Percentiles rank a stretch among this genome's conserved stretches.
Evolutionary conservation across 2,329 filamentous ascomycete genomes (phyloP).

Genomic region (Xylaria sp.): DNA sequence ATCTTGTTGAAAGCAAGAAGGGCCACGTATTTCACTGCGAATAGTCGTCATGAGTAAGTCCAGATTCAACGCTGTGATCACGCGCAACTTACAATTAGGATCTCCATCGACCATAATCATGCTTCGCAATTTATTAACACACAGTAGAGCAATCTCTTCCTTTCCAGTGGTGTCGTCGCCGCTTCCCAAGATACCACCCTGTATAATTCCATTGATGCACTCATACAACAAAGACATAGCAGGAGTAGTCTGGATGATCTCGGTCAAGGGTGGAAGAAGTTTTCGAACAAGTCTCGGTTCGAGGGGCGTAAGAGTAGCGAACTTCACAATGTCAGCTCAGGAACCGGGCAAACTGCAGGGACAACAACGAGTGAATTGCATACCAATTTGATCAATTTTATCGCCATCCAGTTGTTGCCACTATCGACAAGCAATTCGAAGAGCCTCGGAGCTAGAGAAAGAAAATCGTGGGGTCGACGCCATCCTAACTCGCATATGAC

Average conservation of each 20-base stretch:
- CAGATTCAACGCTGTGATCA: conserved; percentile 7
- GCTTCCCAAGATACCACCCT: conserved; percentile 85
- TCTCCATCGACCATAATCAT: conserved; percentile 94
- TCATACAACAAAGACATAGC: conserved; percentile 99
- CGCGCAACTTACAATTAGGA: conserved; percentile 67
- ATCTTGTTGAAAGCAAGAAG: conserved; percentile 94
- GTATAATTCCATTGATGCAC: conserved; percentile 97
- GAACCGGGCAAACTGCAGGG: background rate
- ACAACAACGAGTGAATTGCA: conserved; percentile 23
- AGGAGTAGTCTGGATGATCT: conserved; percentile 87
- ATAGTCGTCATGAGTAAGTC: conserved; percentile 15
- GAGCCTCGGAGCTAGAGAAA: conserved; percentile 82
- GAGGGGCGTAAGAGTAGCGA: conserved; percentile 86
- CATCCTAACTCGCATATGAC: conserved; percentile 94
- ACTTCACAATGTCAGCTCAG: conserved; percentile 48
- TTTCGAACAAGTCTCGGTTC: conserved; percentile 91
- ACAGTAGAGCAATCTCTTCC: conserved; percentile 87
- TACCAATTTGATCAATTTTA: conserved; percentile 96
- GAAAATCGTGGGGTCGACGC: conserved; percentile 87
- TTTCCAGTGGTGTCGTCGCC: conserved; percentile 73
- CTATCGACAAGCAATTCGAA: conserved; percentile 90
- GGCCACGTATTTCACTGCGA: conserved; percentile 88
- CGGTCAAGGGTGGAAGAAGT: conserved; percentile 81
- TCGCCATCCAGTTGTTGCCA: conserved; percentile 99
- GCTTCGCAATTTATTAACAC: conserved; percentile 84